Evolutionary conservation across 2,329 filamentous ascomycete species (phyloP).

Genomic region (Trichoderma citrinoviride): DNA sequence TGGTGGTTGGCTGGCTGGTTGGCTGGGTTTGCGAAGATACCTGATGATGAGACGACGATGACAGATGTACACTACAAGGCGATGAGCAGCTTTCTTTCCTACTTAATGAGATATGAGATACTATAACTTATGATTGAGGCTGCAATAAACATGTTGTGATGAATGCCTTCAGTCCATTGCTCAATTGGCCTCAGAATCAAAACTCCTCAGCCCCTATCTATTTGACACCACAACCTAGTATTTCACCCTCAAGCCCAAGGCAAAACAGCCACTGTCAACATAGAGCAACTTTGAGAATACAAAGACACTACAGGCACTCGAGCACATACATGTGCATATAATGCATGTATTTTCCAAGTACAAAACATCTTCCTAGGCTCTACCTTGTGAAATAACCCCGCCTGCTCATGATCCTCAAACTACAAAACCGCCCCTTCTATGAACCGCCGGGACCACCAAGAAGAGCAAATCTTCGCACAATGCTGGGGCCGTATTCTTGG

Average conservation of each 20-base stretch:
- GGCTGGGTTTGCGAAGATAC: no score
- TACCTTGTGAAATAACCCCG: neutral
- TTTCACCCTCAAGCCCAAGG: neutral
- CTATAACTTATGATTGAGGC: no score
- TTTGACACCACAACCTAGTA: no score
- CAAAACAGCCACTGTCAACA: neutral
- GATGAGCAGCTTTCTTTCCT: no score
- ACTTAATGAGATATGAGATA: no score
- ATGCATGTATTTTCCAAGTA: constrained; percentile 11
- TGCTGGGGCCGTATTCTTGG: constrained; percentile 93
- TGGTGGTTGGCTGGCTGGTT: no score
- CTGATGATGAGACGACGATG: no score
- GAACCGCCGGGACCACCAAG: constrained; percentile 87
- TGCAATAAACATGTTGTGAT: no score
- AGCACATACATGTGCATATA: neutral
- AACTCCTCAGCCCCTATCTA: no score
- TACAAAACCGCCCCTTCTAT: constrained; percentile 38
- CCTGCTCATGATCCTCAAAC: neutral
- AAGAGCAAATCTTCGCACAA: constrained; percentile 90
- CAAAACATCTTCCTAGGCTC: constrained; percentile 1
- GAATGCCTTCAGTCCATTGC: no score
- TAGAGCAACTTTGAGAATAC: neutral
- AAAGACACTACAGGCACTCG: neutral
- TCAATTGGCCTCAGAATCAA: no score
- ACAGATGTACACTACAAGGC: no score